Base-by-base conservation (phyloP, 768 basidiomycete species). In the Russula earlei region DNA sequence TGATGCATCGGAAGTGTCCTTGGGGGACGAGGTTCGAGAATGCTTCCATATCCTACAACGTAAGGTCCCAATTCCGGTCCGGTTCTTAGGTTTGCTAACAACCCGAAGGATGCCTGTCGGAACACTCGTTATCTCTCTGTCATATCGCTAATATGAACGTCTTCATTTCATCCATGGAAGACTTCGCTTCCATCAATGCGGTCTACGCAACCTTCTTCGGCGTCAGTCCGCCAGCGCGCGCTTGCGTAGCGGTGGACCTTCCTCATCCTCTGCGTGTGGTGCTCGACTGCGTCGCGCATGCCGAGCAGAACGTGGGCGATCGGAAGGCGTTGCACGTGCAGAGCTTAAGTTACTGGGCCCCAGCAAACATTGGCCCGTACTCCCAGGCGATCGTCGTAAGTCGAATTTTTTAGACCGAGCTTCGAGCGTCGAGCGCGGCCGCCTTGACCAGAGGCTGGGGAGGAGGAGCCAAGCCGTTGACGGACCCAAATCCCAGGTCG, bases 311-410 rank as follows among this genome's bases (percentile, higher is more conserved):
- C 6, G 48, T 64, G 5, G 27, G 61, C 15, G 76, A 81, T 53
- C 74, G 94, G 42, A 80, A 80, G 53, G 85, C 90, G 0, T 74
- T 98, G 43, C 96, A 99, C 66, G 96, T 99, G 2, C 96, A 98
- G 69, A 79, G 93, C 9, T 66, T 97, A 59, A 97, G 95, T 69
- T 97, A 98, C 66, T 99, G 96, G 96, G 96, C 94, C 25, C 93
- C 96, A 12, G 96, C 96, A 10, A 99, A 98, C 67, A 98, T 99
- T 52, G 96, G 96, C 0, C 96, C 96, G 4, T 99, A 99, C 69
- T 96, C 92, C 4, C 96, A 99, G 70, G 87, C 91, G 2, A 80
- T 97, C 61, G 74, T 77, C 49, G 95, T 94, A 51, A 63, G 82
- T 71, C 51, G 2, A 9, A 9, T 1, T 12, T 11, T 36, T 43